A percentile compares a stretch with the other conserved stretches of the same genome.
These are phyloP conservation scores for Pseudotsuga menziesii DNA, from an alignment of 75 land plant species.

Conservation along the genomic window DNA sequence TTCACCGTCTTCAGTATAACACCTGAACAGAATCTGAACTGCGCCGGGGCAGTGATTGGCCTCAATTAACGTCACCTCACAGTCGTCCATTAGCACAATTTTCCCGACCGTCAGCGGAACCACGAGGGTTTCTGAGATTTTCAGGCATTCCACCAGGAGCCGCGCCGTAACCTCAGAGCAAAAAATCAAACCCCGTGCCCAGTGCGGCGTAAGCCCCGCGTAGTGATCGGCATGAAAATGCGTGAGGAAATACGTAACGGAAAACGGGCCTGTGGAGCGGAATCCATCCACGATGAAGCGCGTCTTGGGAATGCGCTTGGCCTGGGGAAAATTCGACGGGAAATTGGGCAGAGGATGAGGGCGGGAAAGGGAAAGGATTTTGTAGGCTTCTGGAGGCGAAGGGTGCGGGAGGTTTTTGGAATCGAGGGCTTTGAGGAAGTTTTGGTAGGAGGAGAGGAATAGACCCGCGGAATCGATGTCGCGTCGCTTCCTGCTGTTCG, in stretches of 20 bases:
- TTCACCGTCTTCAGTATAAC: constrained; percentile 15
- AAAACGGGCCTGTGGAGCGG: constrained; percentile 53
- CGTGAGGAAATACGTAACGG: constrained; percentile 81
- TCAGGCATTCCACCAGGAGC: constrained; percentile 47
- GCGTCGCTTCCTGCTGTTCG: no score
- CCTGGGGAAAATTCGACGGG: constrained; percentile 59
- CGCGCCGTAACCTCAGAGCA: constrained; percentile 74
- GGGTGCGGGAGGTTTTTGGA: no score
- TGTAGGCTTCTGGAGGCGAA: no score
- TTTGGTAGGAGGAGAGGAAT: no score
- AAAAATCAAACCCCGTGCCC: constrained; percentile 83
- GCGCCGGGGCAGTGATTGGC: constrained; percentile 99
- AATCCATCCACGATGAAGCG: constrained; percentile 88
- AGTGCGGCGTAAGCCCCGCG: constrained; percentile 57
- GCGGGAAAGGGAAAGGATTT: no score
- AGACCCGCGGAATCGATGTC: no score
- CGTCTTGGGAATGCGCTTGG: constrained; percentile 81
- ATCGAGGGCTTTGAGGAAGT: no score
- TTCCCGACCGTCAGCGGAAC: constrained; percentile 32
- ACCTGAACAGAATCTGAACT: constrained; percentile 54
- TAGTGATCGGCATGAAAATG: constrained; percentile 98
- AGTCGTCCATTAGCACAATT: constrained; percentile 52
- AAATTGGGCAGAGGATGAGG: constrained; percentile 29
- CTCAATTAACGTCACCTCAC: constrained; percentile 61
- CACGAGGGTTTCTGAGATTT: constrained; percentile 37